Base-by-base conservation (phyloP, 2,329 filamentous ascomycete species). In the Claviceps paspali region DNA sequence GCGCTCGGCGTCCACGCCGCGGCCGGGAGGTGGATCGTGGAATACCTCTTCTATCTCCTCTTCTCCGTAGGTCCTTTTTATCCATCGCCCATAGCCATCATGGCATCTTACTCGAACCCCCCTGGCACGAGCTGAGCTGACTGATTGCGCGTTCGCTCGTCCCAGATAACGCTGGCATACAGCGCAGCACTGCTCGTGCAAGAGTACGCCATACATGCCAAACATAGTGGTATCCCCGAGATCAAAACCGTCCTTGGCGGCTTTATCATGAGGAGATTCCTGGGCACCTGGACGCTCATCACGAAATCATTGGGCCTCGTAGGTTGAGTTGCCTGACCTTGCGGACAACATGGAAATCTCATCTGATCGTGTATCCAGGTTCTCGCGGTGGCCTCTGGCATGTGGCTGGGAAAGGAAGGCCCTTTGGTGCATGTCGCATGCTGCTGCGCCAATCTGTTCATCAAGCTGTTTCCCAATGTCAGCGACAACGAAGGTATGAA, bases 381-480 rank as follows among this genome's bases (percentile, higher is more conserved):
- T 55, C 72, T 96, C 26, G 82, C 88, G 30, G 88, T 95, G 31
- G 83, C 84, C 46, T 95, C 87, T 5, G 88, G 88, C 35, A 79
- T 98, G 67, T 96, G 91, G 88, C 65, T 96, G 11, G 88, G 88
- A 23, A 96, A 96, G 57, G 88, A 98, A 64, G 88, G 88, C 1
- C 88, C 88, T 1, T 63, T 96, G 27, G 88, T 98, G 5, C 88
- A 98, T 57, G 87, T 96, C 17, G 88, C 88, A 41, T 96, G 91
- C 61, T 96, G 91, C 57, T 95, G 87, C 53, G 86, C 88, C 33
- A 94, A 92, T 53, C 61, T 95, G 8, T 86, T 95, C 52, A 92
- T 91, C 73, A 93, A 92, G 55, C 63, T 88, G 8, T 95, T 93
- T 47, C 67, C 72, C 29, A 60, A 71, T 46, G 79, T 96, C 42